Percentiles rank a stretch among this genome's conserved stretches.
Evolutionary conservation across 2,329 filamentous ascomycete species (phyloP).

Genomic region (Fusarium transvaalense): DNA sequence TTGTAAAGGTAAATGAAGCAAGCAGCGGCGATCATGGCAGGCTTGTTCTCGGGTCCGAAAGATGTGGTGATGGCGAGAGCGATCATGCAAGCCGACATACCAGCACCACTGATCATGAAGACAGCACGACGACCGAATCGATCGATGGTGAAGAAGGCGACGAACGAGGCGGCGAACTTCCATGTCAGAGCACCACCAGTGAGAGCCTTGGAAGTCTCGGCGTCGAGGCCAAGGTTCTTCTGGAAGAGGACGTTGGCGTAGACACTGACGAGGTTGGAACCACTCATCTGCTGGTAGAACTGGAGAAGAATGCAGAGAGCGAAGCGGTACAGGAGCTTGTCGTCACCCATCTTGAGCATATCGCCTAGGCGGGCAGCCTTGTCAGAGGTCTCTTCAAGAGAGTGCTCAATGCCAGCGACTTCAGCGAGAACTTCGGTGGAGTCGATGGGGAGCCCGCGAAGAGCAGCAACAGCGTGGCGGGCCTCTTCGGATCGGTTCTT

Average conservation of each 20-base stretch:
- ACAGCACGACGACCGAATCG: slow-evolving; percentile 47
- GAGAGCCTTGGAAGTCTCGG: slow-evolving; percentile 43
- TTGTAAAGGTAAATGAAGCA: slow-evolving; percentile 75
- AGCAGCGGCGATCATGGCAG: slow-evolving; percentile 41
- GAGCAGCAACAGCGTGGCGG: slow-evolving; percentile 51
- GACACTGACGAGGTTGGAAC: slow-evolving; percentile 49
- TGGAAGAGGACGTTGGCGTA: slow-evolving; percentile 50
- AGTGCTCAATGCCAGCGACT: slow-evolving; percentile 61
- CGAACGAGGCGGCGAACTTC: slow-evolving; percentile 51
- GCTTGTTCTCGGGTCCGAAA: slow-evolving; percentile 37
- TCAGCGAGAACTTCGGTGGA: slow-evolving; percentile 57
- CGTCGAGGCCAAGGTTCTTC: slow-evolving; percentile 43
- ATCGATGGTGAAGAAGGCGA: slow-evolving; percentile 50
- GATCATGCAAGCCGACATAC: slow-evolving; percentile 48
- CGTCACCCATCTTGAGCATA: slow-evolving; percentile 62
- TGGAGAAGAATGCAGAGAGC: slow-evolving; percentile 50
- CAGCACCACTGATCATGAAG: slow-evolving; percentile 45
- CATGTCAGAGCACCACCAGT: slow-evolving; percentile 48
- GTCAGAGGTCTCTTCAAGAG: slow-evolving; percentile 58
- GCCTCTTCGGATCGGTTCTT: slow-evolving; percentile 52
- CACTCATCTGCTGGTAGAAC: slow-evolving; percentile 51
- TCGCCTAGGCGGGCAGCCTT: slow-evolving; percentile 56
- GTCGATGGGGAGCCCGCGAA: slow-evolving; percentile 55
- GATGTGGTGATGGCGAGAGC: slow-evolving; percentile 47
- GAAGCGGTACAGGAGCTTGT: slow-evolving; percentile 63